Percentiles rank a stretch among this genome's conserved stretches.
Conservation (phyloP, 2,329 filamentous ascomycete species). For the Stagonosporopsis cucurbitacearum region DNA sequence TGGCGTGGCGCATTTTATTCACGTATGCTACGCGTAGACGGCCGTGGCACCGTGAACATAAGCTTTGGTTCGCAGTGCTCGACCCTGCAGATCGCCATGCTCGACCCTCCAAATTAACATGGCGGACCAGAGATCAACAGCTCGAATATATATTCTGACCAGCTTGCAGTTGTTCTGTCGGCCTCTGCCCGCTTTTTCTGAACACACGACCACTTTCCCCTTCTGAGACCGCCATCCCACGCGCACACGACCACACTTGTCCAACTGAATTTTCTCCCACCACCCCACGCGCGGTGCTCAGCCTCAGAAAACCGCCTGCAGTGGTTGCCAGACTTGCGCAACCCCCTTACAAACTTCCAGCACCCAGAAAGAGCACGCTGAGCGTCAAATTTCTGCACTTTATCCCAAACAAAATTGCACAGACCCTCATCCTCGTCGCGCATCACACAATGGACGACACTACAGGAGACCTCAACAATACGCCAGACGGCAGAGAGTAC, state of each 20-base stretch:
- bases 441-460: conserved; percentile 20
- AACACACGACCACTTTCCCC: conserved; percentile 17
- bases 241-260: conserved; percentile 5
- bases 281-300: background rate
- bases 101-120: background rate
- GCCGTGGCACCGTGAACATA: background rate
- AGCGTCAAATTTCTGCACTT: background rate
- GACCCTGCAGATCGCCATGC: background rate
- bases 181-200: conserved; percentile 25
- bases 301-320: background rate
- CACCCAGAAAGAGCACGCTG: background rate
- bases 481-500: conserved; percentile 7
- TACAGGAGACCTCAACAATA: conserved; percentile 10
- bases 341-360: background rate
- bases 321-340: background rate
- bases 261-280: background rate
- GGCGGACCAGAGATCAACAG: background rate
- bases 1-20: conserved; percentile 2
- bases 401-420: conserved; percentile 1
- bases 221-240: conserved; percentile 5
- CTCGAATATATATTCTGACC: conserved; percentile 14
- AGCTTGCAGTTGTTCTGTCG: conserved; percentile 24
- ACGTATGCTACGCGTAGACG: background rate
- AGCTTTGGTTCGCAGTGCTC: background rate
- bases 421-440: background rate